phyloP scores from a whole-genome alignment of 2,329 filamentous ascomycete species.

The Cadophora malorum region DNA sequence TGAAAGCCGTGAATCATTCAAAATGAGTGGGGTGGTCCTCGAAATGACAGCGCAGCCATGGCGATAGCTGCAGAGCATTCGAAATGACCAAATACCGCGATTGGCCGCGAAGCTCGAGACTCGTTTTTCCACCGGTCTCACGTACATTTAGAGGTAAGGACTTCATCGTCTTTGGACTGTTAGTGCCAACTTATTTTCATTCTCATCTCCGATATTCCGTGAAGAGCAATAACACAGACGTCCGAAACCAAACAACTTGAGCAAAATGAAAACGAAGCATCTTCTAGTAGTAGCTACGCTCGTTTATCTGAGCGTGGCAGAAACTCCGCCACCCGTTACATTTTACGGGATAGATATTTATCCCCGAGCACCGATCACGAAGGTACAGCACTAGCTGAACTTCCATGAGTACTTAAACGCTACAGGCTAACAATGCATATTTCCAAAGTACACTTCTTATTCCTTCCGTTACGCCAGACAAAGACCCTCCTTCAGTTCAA shows the following conservation, averaged over 20 bases:
- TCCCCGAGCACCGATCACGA: slow-evolving; percentile 14
- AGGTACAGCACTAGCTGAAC: neutral
- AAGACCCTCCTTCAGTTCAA: slow-evolving; percentile 47
- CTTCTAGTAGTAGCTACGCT: neutral
- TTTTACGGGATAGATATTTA: slow-evolving; percentile 1
- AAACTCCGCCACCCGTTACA: neutral
- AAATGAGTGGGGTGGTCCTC: too few species aligned
- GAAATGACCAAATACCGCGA: too few species aligned
- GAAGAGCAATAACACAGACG: neutral
- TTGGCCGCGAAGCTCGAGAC: too few species aligned
- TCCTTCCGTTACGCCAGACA: slow-evolving; percentile 1
- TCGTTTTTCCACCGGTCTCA: too few species aligned
- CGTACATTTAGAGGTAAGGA: too few species aligned
- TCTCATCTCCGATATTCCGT: too few species aligned
- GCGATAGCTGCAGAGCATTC: too few species aligned
- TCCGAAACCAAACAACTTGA: neutral
- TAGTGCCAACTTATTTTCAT: too few species aligned
- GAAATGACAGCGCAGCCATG: too few species aligned
- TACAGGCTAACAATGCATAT: neutral
- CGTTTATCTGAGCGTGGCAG: neutral
- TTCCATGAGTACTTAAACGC: neutral
- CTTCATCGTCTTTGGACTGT: too few species aligned
- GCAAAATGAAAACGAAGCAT: neutral
- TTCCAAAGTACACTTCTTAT: slow-evolving; percentile 17
- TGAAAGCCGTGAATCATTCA: too few species aligned